phyloP scores from a whole-genome alignment of 2,329 filamentous ascomycete genomes.

The Phialemoniopsis sp. region DNA sequence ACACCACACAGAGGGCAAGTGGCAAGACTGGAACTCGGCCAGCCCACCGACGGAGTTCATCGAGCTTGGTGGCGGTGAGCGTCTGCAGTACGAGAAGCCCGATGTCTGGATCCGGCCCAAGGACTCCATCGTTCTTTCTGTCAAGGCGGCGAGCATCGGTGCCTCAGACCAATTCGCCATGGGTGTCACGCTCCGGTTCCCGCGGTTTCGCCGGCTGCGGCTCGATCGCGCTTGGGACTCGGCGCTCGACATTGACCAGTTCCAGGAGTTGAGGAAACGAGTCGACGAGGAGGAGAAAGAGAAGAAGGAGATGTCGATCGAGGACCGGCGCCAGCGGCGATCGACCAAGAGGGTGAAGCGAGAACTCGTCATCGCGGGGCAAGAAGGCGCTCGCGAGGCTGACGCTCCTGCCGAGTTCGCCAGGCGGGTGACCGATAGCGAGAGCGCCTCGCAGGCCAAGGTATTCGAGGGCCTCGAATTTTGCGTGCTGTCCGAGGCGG shows the following conservation, averaged over 20 bases:
- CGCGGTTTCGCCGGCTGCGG: slow-evolving; percentile 77
- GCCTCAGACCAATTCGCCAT: slow-evolving; percentile 74
- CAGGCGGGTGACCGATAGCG: slow-evolving; percentile 45
- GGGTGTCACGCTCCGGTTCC: slow-evolving; percentile 79
- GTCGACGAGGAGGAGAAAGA: slow-evolving; percentile 69
- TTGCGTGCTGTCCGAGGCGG: slow-evolving; percentile 76
- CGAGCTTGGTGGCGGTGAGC: slow-evolving; percentile 73
- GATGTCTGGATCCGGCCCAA: slow-evolving; percentile 91
- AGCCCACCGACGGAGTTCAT: slow-evolving; percentile 75
- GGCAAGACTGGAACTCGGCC: slow-evolving; percentile 77
- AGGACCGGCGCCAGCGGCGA: slow-evolving; percentile 55
- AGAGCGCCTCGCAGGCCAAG: slow-evolving; percentile 36
- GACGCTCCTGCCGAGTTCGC: slow-evolving; percentile 31
- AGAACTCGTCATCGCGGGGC: slow-evolving; percentile 68
- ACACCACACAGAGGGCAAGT: slow-evolving; percentile 86
- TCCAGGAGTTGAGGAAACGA: slow-evolving; percentile 64
- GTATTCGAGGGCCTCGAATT: slow-evolving; percentile 77
- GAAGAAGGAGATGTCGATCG: slow-evolving; percentile 72
- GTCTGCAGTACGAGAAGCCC: slow-evolving; percentile 68
- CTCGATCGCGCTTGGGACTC: slow-evolving; percentile 82
- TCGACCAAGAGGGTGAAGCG: slow-evolving; percentile 61
- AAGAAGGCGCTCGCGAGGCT: slow-evolving; percentile 33
- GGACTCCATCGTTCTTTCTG: slow-evolving; percentile 81
- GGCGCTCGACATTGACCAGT: slow-evolving; percentile 74
- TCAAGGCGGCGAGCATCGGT: slow-evolving; percentile 80